Base-by-base conservation (phyloP, 1,139 yeast genomes). In the Zygoascus hellenicus region DNA sequence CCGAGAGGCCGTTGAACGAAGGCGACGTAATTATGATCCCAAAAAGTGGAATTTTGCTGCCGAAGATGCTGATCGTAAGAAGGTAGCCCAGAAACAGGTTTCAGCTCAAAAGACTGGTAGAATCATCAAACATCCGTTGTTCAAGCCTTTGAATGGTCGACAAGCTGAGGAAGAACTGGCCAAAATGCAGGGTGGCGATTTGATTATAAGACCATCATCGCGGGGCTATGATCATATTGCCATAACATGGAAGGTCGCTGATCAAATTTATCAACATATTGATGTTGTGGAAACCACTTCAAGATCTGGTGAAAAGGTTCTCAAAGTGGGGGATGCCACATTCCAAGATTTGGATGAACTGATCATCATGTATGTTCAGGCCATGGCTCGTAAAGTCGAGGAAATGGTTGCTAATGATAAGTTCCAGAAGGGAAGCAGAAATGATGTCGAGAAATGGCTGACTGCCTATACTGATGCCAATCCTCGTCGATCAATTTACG, bases 151-250 rank as follows among this genome's bases (percentile, higher is more conserved):
- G 71, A 86, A 80, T 58, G 78, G 84, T 52, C 76, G 75, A 52
- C 97, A 92, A 69, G 97, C 99, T 0, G 97, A 92, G 66, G 95
- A 87, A 59, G 90, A 76, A 59, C 74, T 92, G 60, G 96, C 97
- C 10, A 86, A 96, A 13, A 78, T 85, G 64, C 79, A 82, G 42
- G 83, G 90, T 51, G 99, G 99, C 44, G 96, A 88, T 59, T 79
- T 89, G 68, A 95, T 94, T 30, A 87, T 92, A 49, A 79, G 99
- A 57, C 98, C 97, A 9, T 89, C 97, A 1, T 87, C 96, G 6
- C 81, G 83, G 53, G 98, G 98, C 32, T 75, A 79, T 38, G 85
- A 87, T 55, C 96, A 81, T 65, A 75, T 92, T 58, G 90, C 96
- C 1, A 84, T 90, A 36, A 92, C 99, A 0, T 92, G 98, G 97